Evolutionary conservation across 768 basidiomycete genomes (phyloP), one percentile per base, ranked within the genome.

Genomic region (Panaeolus papilionaceus): DNA sequence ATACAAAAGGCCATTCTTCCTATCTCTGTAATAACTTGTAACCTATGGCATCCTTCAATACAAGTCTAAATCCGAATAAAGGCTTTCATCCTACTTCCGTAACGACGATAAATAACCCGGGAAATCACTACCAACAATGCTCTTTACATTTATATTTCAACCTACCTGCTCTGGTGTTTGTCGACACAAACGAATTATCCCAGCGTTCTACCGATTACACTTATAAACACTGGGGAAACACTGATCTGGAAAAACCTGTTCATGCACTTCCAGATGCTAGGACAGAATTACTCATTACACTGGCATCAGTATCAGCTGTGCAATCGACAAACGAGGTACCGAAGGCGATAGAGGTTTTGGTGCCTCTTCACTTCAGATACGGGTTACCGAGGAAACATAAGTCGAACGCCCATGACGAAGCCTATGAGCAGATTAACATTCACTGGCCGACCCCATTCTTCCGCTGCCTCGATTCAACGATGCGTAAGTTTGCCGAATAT

Each of bases 341-440:
- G 28, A 66, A 38, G 23, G 70, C 61, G 18, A 6, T 79, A 2
- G 72, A 77, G 23, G 75, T 85, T 11, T 76, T 79, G 33, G 75
- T 86, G 11, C 85, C 85, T 16, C 73, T 86, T 62, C 85, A 86
- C 66, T 67, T 83, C 28, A 81, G 85, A 12, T 86, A 85, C 69
- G 84, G 81, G 6, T 66, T 74, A 20, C 77, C 77, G 38, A 70
- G 72, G 38, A 63, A 63, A 20, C n/a, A 38, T n/a, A 38, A 12
- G 11, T 18, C 14, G 45, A 42, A 8, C 2, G 47, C 26, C 11
- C 37, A 38, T 37, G 23, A 7, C n/a, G 47, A 70, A 38, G 69
- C 73, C 7, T 77, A 77, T 63, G 72, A 78, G 67, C 68, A 70
- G 7, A 76, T 76, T 38, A 70, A 73, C 26, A 68, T 85, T 11